phyloP scores from a whole-genome alignment of 768 basidiomycete species.

The Pleurotus sapidus region DNA sequence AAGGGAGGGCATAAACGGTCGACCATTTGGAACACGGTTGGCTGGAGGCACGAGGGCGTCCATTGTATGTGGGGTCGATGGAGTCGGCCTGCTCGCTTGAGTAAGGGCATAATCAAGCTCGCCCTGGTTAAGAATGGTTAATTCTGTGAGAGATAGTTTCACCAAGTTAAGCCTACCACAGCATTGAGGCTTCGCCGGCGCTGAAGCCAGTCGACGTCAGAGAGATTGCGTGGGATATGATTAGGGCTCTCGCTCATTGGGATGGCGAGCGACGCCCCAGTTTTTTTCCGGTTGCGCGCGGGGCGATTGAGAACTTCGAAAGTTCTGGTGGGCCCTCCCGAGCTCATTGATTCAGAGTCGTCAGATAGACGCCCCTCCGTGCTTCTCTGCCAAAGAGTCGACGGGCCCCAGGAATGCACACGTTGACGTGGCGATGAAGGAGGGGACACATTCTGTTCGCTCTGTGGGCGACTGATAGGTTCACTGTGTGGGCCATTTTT shows the following conservation, averaged over 20 bases:
- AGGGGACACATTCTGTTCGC: constrained; percentile 36
- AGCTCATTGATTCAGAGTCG: constrained; percentile 42
- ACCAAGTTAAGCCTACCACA: constrained; percentile 49
- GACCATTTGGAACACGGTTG: constrained; percentile 9
- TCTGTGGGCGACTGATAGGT: constrained; percentile 31
- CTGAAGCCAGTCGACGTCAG: constrained; percentile 78
- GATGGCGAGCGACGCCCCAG: constrained; percentile 25
- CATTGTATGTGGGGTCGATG: constrained; percentile 51
- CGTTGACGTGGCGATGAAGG: constrained; percentile 40
- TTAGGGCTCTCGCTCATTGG: constrained; percentile 15
- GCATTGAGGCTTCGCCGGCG: constrained; percentile 68
- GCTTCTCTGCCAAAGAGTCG: constrained; percentile 35
- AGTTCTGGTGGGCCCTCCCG: constrained; percentile 33
- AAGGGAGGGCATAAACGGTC: constrained; percentile 32
- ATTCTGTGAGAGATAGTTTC: constrained; percentile 1
- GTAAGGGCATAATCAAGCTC: constrained; percentile 71
- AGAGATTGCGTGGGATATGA: constrained; percentile 48
- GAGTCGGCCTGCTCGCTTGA: constrained; percentile 47
- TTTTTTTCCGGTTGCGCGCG: constrained; percentile 28
- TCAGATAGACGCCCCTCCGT: constrained; percentile 43
- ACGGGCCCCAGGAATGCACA: constrained; percentile 50
- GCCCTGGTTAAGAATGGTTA: constrained; percentile 41
- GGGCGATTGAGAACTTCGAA: constrained; percentile 57
- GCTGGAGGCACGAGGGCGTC: constrained; percentile 32
- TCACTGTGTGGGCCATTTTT: constrained; percentile 26